Percentiles rank a stretch among this genome's conserved stretches.
Conservation (phyloP, 2,329 filamentous ascomycete genomes). For the Nemania abortiva region DNA sequence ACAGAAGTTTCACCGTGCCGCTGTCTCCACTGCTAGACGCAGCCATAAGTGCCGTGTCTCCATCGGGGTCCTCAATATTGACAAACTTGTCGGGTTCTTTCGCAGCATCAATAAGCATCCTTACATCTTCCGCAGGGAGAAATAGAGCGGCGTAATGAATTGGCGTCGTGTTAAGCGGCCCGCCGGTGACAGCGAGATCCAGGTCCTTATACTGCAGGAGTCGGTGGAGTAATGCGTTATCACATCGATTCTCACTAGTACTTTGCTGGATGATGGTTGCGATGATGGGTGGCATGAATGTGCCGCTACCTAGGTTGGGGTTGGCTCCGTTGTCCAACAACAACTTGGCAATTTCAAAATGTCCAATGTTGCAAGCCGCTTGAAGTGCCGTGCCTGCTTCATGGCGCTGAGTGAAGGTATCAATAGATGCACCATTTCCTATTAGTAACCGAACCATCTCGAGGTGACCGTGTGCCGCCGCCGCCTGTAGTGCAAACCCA, state of each 20-base stretch:
- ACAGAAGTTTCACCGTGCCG: not conserved
- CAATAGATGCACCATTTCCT: not conserved
- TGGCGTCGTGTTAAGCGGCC: not conserved
- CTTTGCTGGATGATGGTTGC: not conserved
- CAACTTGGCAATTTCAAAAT: not conserved
- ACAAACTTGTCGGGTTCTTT: not conserved
- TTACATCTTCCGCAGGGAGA: not conserved
- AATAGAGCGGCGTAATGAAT: slow-evolving; percentile 2
- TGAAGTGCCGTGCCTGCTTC: slow-evolving; percentile 5
- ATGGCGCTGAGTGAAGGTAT: not conserved
- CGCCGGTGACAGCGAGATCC: slow-evolving; percentile 3
- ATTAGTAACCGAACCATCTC: slow-evolving; percentile 5
- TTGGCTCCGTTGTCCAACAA: slow-evolving; percentile 8
- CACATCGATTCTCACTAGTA: too few species aligned
- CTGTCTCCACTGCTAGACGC: not conserved
- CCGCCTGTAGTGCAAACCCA: slow-evolving; percentile 10
- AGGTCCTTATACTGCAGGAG: too few species aligned
- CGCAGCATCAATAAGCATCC: not conserved
- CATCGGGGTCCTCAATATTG: slow-evolving; percentile 6
- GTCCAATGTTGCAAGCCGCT: slow-evolving; percentile 6
- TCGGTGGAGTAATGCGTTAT: too few species aligned
- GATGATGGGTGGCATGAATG: slow-evolving; percentile 10
- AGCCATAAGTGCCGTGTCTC: slow-evolving; percentile 5
- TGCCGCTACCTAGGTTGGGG: slow-evolving; percentile 6
- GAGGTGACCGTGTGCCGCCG: not conserved